phyloP scores from a whole-genome alignment of 164 flowering plant species.

The Macadamia tetraphylla region DNA sequence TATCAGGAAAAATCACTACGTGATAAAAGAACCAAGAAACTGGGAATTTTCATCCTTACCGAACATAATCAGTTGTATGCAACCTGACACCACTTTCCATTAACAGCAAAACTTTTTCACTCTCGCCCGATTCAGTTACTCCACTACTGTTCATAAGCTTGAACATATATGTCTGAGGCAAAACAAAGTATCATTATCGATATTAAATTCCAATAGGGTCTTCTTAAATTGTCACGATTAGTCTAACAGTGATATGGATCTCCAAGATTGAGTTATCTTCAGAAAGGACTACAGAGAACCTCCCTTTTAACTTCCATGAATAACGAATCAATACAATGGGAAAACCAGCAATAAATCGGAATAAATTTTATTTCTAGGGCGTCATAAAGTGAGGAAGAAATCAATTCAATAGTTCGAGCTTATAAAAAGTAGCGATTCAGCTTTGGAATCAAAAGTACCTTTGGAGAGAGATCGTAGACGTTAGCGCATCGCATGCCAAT shows the following conservation, averaged over 20 bases:
- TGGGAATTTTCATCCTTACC: slow-evolving; percentile 30
- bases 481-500: slow-evolving; percentile 98
- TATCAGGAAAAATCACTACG: not conserved
- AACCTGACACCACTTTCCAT: slow-evolving; percentile 96
- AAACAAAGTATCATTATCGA: not conserved
- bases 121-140: slow-evolving; percentile 90
- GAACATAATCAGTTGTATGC: slow-evolving; percentile 81
- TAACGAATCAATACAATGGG: not conserved
- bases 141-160: slow-evolving; percentile 98
- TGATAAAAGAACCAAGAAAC: not conserved
- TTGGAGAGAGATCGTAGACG: slow-evolving; percentile 91
- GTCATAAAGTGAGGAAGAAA: not conserved
- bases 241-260: too few relatives aligned
- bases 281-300: not conserved
- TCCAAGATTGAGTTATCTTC: too few relatives aligned
- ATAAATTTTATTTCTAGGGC: not conserved
- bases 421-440: slow-evolving; percentile 12
- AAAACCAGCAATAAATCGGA: not conserved
- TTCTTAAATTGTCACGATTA: too few relatives aligned
- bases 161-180: slow-evolving; percentile 75
- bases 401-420: not conserved
- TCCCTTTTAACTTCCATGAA: not conserved
- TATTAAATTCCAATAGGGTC: not conserved
- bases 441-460: slow-evolving; percentile 37
- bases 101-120: slow-evolving; percentile 83